phyloP scores from a whole-genome alignment of 2,329 filamentous ascomycete genomes.

The Beauveria varroae region DNA sequence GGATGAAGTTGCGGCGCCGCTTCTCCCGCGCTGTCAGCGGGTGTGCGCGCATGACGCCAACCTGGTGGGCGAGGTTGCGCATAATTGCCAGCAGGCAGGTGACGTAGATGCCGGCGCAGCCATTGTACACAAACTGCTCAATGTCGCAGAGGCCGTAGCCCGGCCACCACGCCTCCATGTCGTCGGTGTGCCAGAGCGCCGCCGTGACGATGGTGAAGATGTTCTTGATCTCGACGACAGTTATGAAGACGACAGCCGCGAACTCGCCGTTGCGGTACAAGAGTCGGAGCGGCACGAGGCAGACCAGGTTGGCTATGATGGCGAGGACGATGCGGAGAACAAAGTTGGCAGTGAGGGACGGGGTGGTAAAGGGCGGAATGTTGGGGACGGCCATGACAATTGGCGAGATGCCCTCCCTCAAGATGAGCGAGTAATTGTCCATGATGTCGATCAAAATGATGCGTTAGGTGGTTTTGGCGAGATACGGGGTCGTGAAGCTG shows the following conservation, averaged over 20 bases:
- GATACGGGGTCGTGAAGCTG: neutral
- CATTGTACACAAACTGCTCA: conserved; percentile 40
- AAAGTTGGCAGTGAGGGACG: conserved; percentile 36
- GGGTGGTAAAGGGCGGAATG: conserved; percentile 19
- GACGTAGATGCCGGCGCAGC: conserved; percentile 37
- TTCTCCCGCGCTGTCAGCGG: conserved; percentile 34
- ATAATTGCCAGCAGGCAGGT: conserved; percentile 48
- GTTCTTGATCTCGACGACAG: conserved; percentile 38
- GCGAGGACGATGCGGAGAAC: conserved; percentile 41
- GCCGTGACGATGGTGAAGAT: conserved; percentile 42
- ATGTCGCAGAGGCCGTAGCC: conserved; percentile 49
- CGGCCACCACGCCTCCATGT: conserved; percentile 42
- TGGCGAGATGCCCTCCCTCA: conserved; percentile 5
- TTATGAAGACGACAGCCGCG: conserved; percentile 42
- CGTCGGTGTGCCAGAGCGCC: conserved; percentile 45
- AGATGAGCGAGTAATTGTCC: neutral
- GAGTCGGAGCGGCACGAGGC: conserved; percentile 43
- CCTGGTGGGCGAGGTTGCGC: conserved; percentile 43
- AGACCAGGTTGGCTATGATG: conserved; percentile 36
- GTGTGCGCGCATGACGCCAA: conserved; percentile 36
- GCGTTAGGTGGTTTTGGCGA: too few relatives aligned
- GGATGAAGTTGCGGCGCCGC: conserved; percentile 33
- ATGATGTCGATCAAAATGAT: neutral
- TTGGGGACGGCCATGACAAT: conserved; percentile 18
- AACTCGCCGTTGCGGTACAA: conserved; percentile 48